Base-by-base conservation (phyloP, 495 filamentous ascomycete species). In the Gamarada debralockiae region DNA sequence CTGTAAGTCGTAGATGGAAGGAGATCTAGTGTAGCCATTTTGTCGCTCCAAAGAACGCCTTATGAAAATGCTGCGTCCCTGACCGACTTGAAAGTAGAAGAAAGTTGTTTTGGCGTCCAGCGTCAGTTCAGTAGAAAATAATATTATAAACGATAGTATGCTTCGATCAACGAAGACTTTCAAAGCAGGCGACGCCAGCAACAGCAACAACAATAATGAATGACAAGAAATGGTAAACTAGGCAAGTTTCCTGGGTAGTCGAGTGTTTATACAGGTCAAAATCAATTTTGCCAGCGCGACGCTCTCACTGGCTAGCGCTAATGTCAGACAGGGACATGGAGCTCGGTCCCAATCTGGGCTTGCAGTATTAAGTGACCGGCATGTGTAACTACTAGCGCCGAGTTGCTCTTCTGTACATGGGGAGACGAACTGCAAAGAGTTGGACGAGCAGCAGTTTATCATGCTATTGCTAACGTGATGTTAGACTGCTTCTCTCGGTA, bases 1-100 rank as follows among this genome's bases (percentile, higher is more conserved):
- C 71, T 67, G 68, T 80, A 85, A 34, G 73, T 77, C 56, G 72
- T 79, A 64, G 79, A 69, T 53, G 80, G 77, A 59, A 86, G 74
- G 61, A 79, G 61, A 65, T 75, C 67, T 59, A 70, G 62, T 40
- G 77, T 79, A 63, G 64, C 76, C 78, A 87, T 90, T 80, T 56
- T 71, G 48, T 34, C 21, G 50, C 41, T 43, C 39, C 42, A 71
- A 65, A 55, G 36, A 55, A 62, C 63, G 55, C 50, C 44, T 36
- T 48, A 53, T 66, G 36, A 37, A 59, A 50, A 54, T 40, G 50
- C 50, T 53, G 53, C 49, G 58, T 50, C 50, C 58, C 46, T 56
- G 36, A 25, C 36, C 27, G 27, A 42, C 13, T 8, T 8, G 24
- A 52, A 40, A 21, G 40, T 46, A 48, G 40, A 59, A 53, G 50